Conservation (phyloP, 441 rosid genomes). For the Pelargonium australe region DNA sequence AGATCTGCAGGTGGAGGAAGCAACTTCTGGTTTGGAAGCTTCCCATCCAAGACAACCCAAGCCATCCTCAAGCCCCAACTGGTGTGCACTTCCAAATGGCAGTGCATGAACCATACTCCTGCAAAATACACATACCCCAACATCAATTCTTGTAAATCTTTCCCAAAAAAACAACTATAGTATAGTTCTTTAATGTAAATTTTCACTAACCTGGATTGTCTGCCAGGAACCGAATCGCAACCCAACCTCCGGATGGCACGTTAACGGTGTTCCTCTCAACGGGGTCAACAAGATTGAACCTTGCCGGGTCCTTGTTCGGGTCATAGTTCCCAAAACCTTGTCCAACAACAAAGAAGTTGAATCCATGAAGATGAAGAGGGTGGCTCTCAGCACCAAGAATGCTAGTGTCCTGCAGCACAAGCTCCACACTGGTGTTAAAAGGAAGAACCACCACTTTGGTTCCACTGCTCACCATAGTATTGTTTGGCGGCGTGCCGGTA, state of each 20-base stretch:
- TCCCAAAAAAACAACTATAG: too few relatives aligned
- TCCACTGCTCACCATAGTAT: slow-evolving; percentile 27
- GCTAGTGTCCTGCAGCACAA: slow-evolving; percentile 53
- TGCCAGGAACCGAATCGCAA: slow-evolving; percentile 53
- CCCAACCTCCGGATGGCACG: slow-evolving; percentile 73
- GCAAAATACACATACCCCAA: not conserved
- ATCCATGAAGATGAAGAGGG: slow-evolving; percentile 22
- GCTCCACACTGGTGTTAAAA: slow-evolving; percentile 53
- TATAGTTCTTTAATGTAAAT: not conserved
- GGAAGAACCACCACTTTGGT: slow-evolving; percentile 44
- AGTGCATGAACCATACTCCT: slow-evolving; percentile 5
- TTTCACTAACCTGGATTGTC: slow-evolving; percentile 48
- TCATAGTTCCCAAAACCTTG: slow-evolving; percentile 55
- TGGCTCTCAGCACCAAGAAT: slow-evolving; percentile 49
- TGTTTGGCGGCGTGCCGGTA: slow-evolving; percentile 46
- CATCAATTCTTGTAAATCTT: not conserved
- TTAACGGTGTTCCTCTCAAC: slow-evolving; percentile 52
- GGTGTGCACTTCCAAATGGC: slow-evolving; percentile 61
- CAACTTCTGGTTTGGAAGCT: not conserved
- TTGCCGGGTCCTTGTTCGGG: slow-evolving; percentile 39
- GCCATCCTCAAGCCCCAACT: slow-evolving; percentile 55
- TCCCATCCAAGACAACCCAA: slow-evolving; percentile 49
- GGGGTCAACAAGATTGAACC: slow-evolving; percentile 53
- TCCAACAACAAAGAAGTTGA: slow-evolving; percentile 56
- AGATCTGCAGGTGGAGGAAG: slow-evolving; percentile 1